A percentile compares a stretch with the other conserved stretches of the same genome.
Conservation (phyloP, 495 filamentous ascomycete species). For the Neurospora sp. region DNA sequence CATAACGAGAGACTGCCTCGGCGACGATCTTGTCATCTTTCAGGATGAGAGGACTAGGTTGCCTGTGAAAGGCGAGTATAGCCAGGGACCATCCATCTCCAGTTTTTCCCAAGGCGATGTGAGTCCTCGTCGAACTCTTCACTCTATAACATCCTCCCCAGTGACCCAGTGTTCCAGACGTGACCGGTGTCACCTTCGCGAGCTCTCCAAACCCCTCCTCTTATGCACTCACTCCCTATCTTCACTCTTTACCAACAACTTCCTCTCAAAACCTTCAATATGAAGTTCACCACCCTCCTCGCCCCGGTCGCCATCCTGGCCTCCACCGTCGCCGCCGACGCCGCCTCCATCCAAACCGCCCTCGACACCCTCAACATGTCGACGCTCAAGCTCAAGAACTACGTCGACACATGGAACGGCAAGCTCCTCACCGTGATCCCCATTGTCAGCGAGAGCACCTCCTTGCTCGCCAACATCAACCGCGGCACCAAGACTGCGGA, state of each 20-base stretch:
- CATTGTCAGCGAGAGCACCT: conserved; percentile 18
- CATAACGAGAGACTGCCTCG: not conserved
- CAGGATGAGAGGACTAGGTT: not conserved
- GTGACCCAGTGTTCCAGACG: not conserved
- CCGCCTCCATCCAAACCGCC: conserved; percentile 18
- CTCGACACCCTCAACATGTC: conserved; percentile 16
- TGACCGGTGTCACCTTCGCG: not conserved
- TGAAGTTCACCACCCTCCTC: conserved; percentile 16
- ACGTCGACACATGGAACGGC: conserved; percentile 18
- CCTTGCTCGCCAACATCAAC: conserved; percentile 22
- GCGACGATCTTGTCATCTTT: not conserved
- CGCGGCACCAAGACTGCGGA: conserved; percentile 20
- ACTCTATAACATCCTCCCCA: not conserved
- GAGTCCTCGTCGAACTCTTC: not conserved
- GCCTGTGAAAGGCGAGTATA: not conserved
- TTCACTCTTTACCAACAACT: not conserved
- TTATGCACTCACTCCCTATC: not conserved
- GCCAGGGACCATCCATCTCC: not conserved
- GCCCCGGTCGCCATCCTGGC: conserved; percentile 11
- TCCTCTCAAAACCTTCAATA: not conserved
- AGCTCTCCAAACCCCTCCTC: not conserved
- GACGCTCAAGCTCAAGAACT: conserved; percentile 19
- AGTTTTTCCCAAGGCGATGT: not conserved
- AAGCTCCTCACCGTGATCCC: conserved; percentile 15
- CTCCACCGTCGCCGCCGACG: conserved; percentile 13